Evolutionary conservation across 108 stramenopile genomes (phyloP), one percentile per base, ranked within the genome.

Genomic region (Skeletonema menzelii): DNA sequence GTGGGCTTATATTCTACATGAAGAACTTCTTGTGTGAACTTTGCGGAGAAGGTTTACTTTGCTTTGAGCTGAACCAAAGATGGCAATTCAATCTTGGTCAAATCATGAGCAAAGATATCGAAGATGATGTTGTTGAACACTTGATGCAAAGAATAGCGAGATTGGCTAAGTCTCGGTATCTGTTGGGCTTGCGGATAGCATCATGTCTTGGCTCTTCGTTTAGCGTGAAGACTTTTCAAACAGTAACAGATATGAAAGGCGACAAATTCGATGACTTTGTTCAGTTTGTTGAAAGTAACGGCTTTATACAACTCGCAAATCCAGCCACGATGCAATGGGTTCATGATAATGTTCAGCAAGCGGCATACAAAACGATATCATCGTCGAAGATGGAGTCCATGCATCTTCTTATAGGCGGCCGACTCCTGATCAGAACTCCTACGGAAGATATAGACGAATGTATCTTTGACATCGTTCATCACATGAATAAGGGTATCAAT

Each of bases 191-290:
- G 5, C 61, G 63, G 17, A 40, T 71, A n/a, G 76, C 76, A 17
- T 69, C 76, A n/a, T 76, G 76, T 20, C 69, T 76, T n/a, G 76
- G 76, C 19, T 63, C 38, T 28, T 14, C 34, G 19, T 76, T 63
- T 42, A 28, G 70, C 56, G 27, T 53, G 0, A 38, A 59, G 7
- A 63, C 38, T 26, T 27, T 76, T 34, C 67, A 60, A 37, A 62
- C 34, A 58, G 69, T 61, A 30, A 42, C 26, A 35, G 59, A 62
- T 44, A 27, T 35, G 34, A 11, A 63, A 12, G 56, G 53, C 7
- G 13, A 53, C n/a, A 47, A 27, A 6, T 8, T 59, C 4, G 27
- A 64, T 14, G 61, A 55, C 15, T 71, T 76, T 14, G 20, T 67
- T 40, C 32, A 27, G 8, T 37, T 47, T 20, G 69, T 17, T 31